Evolutionary conservation across 768 basidiomycete species (phyloP).

Genomic region (Lactarius deliciosus): DNA sequence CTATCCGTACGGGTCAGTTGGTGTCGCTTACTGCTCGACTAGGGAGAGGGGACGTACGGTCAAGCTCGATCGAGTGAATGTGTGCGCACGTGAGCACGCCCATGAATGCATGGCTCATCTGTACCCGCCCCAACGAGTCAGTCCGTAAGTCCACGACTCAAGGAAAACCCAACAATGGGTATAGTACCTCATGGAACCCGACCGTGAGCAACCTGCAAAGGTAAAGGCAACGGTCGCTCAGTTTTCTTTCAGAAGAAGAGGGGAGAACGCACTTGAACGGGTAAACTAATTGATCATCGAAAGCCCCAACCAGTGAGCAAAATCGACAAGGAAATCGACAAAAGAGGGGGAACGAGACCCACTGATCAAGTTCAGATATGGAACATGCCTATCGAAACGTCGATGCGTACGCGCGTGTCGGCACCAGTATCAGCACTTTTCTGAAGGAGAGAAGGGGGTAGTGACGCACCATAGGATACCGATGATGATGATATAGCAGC

Average conservation of each 20-base stretch:
- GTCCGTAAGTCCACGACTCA: background rate
- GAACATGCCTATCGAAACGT: slow-evolving; percentile 62
- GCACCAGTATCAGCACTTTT: background rate
- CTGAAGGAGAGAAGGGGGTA: background rate
- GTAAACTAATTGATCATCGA: slow-evolving; percentile 55
- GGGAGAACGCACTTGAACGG: slow-evolving; percentile 80
- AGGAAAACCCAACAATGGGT: slow-evolving; percentile 16
- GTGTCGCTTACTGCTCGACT: too few relatives aligned
- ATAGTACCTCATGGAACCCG: slow-evolving; percentile 77
- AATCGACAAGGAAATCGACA: background rate
- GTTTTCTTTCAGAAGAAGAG: background rate
- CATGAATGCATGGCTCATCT: slow-evolving; percentile 86
- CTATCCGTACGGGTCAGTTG: slow-evolving; percentile 37
- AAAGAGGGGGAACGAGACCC: slow-evolving; percentile 36
- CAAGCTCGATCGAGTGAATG: slow-evolving; percentile 82
- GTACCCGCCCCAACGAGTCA: background rate
- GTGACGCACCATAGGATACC: slow-evolving; percentile 71
- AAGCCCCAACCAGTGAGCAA: background rate
- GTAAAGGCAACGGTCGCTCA: background rate
- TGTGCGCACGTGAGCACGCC: slow-evolving; percentile 83
- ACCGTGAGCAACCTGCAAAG: slow-evolving; percentile 69
- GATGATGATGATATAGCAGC: slow-evolving; percentile 69
- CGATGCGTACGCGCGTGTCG: background rate
- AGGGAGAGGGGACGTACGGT: slow-evolving; percentile 55
- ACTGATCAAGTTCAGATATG: slow-evolving; percentile 71